Conservation (phyloP, 1,284 basidiomycete species). For the Irpex sp. region DNA sequence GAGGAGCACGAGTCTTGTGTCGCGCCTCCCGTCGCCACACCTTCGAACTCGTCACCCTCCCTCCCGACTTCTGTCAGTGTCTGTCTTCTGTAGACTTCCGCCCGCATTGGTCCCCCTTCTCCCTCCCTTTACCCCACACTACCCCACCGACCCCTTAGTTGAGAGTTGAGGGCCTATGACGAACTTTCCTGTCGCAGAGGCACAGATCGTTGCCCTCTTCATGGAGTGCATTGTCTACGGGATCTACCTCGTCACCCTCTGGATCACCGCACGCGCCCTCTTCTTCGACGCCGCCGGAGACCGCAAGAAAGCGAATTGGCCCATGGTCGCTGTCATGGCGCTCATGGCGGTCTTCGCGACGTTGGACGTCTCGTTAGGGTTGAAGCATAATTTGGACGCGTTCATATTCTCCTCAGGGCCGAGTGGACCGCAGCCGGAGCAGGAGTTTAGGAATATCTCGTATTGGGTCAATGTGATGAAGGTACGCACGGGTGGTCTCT, state of each 20-base stretch:
- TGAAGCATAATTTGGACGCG: slow-evolving; percentile 36
- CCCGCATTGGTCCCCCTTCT: no score
- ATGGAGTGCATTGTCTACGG: slow-evolving; percentile 24
- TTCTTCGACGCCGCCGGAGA: slow-evolving; percentile 28
- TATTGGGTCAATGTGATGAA: slow-evolving; percentile 17
- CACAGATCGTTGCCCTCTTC: slow-evolving; percentile 20
- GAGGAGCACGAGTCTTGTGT: no score
- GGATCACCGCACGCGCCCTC: slow-evolving; percentile 31
- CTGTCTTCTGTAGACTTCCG: no score
- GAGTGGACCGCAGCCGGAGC: slow-evolving; percentile 25
- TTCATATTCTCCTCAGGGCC: slow-evolving; percentile 29
- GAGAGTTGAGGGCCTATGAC: neutral
- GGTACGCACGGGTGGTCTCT: neutral
- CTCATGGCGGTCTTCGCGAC: slow-evolving; percentile 32
- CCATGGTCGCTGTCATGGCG: slow-evolving; percentile 33
- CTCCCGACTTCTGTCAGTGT: no score
- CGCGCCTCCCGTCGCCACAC: no score
- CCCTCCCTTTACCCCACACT: no score
- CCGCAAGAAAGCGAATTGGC: slow-evolving; percentile 29
- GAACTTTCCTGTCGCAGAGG: slow-evolving; percentile 27
- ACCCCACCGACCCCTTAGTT: no score
- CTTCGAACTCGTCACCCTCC: no score
- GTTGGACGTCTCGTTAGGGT: slow-evolving; percentile 35
- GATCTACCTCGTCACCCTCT: slow-evolving; percentile 35
- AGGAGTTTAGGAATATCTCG: slow-evolving; percentile 19